A percentile compares a stretch with the other conserved stretches of the same genome.
Conservation (phyloP, 495 filamentous ascomycete species). For the Penicillium silybi region DNA sequence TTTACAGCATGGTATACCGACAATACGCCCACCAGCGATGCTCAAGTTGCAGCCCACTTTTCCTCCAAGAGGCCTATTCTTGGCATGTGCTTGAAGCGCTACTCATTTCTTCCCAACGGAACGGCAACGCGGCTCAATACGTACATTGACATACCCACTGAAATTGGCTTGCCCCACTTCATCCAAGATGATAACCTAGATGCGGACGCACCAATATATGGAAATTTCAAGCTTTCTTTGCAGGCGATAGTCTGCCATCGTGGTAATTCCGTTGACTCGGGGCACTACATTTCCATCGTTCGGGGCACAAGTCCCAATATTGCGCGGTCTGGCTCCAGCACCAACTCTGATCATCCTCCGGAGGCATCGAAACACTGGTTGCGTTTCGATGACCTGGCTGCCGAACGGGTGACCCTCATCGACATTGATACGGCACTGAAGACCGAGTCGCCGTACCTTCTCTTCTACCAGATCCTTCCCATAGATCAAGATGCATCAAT, state of each 20-base stretch:
- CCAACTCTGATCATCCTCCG: conserved; percentile 41
- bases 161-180: conserved; percentile 84
- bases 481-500: conserved; percentile 64
- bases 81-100: conserved; percentile 88
- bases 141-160: conserved; percentile 85
- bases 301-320: conserved; percentile 52
- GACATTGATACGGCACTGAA: conserved; percentile 73
- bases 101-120: conserved; percentile 69
- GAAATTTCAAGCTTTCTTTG: conserved; percentile 84
- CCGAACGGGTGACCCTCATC: conserved; percentile 66
- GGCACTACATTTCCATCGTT: conserved; percentile 85
- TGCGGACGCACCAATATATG: conserved; percentile 60
- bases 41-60: conserved; percentile 69
- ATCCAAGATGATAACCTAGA: conserved; percentile 72
- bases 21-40: conserved; percentile 65
- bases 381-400: conserved; percentile 80
- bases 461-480: conserved; percentile 93
- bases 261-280: conserved; percentile 81
- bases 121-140: conserved; percentile 66
- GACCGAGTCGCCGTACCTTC: conserved; percentile 86
- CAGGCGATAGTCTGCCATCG: conserved; percentile 90
- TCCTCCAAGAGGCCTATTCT: conserved; percentile 73
- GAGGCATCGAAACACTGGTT: conserved; percentile 71
- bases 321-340: conserved; percentile 48
- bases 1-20: conserved; percentile 59